These are phyloP conservation scores for Penicillium sp. DNA, from an alignment of 2,329 filamentous ascomycete genomes.

Conservation along the genomic window DNA sequence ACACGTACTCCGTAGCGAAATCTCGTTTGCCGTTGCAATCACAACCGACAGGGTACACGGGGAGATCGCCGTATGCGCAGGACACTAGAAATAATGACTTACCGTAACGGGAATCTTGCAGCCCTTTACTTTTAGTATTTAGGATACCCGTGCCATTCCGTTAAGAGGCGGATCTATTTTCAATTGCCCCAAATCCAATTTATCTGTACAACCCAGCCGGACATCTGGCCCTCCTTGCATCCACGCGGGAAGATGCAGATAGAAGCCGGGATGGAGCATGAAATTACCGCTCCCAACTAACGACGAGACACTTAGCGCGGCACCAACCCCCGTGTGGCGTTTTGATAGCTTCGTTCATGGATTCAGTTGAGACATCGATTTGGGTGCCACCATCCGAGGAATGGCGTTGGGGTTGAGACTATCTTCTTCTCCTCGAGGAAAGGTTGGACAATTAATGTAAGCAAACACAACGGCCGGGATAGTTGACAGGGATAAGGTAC, in stretches of 20 bases:
- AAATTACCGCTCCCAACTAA: not conserved
- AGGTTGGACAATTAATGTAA: too few relatives aligned
- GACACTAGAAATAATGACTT: not conserved
- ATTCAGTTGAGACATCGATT: not conserved
- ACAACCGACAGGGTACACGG: not conserved
- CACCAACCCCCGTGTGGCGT: not conserved
- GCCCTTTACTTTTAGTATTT: not conserved
- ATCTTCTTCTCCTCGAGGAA: not conserved
- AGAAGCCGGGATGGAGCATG: not conserved
- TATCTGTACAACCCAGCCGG: not conserved
- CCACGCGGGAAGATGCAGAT: not conserved
- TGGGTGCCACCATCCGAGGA: not conserved
- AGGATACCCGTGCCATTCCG: accelerated
- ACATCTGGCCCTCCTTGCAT: not conserved
- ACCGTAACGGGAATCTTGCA: not conserved
- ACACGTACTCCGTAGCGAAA: not conserved
- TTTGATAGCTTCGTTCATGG: not conserved
- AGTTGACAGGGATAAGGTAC: not conserved
- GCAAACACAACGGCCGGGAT: not conserved
- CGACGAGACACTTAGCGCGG: not conserved
- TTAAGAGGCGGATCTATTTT: not conserved
- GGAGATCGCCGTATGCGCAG: not conserved
- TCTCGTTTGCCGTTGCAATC: not conserved
- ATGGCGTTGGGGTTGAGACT: not conserved
- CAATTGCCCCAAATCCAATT: not conserved